Evolutionary conservation across 2,329 filamentous ascomycete genomes (phyloP), one percentile per base, ranked within the genome.

Genomic region (Fusarium foetens): DNA sequence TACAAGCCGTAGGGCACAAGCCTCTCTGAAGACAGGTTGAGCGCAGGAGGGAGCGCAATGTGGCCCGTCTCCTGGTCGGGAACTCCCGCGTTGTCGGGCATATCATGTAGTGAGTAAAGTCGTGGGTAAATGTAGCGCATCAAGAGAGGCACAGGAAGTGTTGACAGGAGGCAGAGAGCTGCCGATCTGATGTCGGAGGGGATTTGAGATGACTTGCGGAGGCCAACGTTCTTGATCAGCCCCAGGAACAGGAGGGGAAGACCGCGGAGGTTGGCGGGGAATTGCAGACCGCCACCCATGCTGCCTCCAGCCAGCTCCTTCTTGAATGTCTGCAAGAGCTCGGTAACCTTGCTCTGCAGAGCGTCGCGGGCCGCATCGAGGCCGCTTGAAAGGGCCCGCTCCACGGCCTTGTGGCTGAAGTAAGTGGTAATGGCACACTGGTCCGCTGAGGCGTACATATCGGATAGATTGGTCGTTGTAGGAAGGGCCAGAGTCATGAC

Each of bases 321-420:
- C 84, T 94, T 93, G 86, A 98, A 99, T 0, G 95, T 98, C 81
- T 95, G 92, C 67, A 99, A 86, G 53, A 99, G 89, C 84, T 99
- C 96, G 33, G 94, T 92, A 45, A 97, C 86, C 87, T 99, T 99
- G 73, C 91, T 90, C 81, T 98, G 94, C 46, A 98, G 86, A 51
- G 94, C 92, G 81, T 99, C 96, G 45, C 96, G 89, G 55, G 96
- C 96, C 52, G 94, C 92, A 76, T 99, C 96, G 57, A 99, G 86
- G 42, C 95, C 95, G 76, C 90, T 94, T 76, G 93, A 92, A 42
- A 99, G 86, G 16, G 93, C 91, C 76, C 94, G 89, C 85, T 99
- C 96, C 6, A 98, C 96, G 21, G 96, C 96, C 86, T 98, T 98
- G 88, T 99, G 96, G 76, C 93, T 95, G 86, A 95, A 98, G 85